Percentiles rank a stretch among this genome's conserved stretches.
Evolutionary conservation across 1,139 yeast species (phyloP).

Genomic region (Hyphopichia khmerensis): DNA sequence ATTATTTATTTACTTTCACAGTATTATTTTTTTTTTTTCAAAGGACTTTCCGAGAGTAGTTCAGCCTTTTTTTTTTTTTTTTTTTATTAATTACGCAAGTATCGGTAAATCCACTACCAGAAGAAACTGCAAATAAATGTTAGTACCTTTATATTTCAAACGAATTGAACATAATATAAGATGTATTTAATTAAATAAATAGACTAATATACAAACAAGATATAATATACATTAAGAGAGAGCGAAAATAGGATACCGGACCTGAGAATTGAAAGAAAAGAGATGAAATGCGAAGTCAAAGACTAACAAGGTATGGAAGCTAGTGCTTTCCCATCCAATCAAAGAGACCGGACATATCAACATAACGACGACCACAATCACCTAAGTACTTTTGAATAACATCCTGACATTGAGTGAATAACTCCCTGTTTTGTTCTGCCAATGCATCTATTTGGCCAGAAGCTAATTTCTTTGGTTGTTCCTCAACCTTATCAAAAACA

Average conservation of each 20-base stretch:
- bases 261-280: neutral
- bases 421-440: conserved; percentile 74
- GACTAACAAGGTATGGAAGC: neutral
- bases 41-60: neutral
- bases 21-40: neutral
- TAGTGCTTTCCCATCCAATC: conserved; percentile 42
- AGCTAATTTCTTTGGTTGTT: conserved; percentile 42
- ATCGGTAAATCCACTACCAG: neutral
- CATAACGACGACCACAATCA: conserved; percentile 89
- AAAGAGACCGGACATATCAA: conserved; percentile 81
- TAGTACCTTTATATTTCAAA: too few species aligned
- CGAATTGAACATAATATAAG: too few species aligned
- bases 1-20: neutral
- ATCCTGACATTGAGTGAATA: conserved; percentile 56
- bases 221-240: neutral
- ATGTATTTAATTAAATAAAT: neutral
- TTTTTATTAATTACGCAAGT: neutral
- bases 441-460: conserved; percentile 67
- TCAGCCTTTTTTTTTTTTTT: neutral
- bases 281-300: neutral
- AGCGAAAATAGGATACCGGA: neutral
- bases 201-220: neutral
- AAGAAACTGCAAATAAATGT: neutral
- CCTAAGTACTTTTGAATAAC: conserved; percentile 73
- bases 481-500: conserved; percentile 21